Evolutionary conservation across 352 stramenopile species (phyloP).

Genomic region (Elongisporangium anandrum): DNA sequence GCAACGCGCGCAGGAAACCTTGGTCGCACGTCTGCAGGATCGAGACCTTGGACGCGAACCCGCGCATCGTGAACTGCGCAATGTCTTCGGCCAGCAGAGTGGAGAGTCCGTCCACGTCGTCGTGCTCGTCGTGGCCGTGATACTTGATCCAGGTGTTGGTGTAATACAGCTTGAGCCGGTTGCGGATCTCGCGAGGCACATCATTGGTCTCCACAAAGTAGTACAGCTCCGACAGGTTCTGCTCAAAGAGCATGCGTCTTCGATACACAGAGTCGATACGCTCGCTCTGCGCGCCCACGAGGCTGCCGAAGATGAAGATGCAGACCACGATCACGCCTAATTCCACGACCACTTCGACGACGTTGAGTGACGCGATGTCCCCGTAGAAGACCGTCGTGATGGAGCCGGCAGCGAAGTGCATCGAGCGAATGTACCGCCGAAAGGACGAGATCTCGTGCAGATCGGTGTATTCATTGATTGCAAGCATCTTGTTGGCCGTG

Average conservation of each 20-base stretch:
- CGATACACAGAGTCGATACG: slow-evolving; percentile 63
- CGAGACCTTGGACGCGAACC: slow-evolving; percentile 49
- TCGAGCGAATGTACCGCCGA: slow-evolving; percentile 46
- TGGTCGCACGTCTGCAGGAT: slow-evolving; percentile 69
- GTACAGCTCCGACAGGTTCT: slow-evolving; percentile 60
- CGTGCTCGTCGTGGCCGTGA: slow-evolving; percentile 53
- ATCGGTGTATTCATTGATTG: slow-evolving; percentile 34
- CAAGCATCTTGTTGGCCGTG: slow-evolving; percentile 45
- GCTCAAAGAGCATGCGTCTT: slow-evolving; percentile 64
- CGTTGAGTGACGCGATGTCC: slow-evolving; percentile 60
- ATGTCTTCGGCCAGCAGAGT: slow-evolving; percentile 64
- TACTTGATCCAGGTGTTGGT: slow-evolving; percentile 69
- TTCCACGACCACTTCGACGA: slow-evolving; percentile 50
- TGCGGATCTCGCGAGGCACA: slow-evolving; percentile 39
- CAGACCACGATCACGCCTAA: slow-evolving; percentile 55
- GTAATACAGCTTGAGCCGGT: slow-evolving; percentile 57
- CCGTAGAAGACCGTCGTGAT: slow-evolving; percentile 73
- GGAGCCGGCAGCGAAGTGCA: slow-evolving; percentile 57
- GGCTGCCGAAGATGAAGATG: slow-evolving; percentile 69
- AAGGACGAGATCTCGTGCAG: slow-evolving; percentile 33
- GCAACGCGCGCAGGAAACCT: slow-evolving; percentile 51
- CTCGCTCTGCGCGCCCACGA: slow-evolving; percentile 56
- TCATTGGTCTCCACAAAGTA: slow-evolving; percentile 57
- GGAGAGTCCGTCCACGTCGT: slow-evolving; percentile 52
- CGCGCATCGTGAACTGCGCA: slow-evolving; percentile 57